Evolutionary conservation across 176 grass and related monocot species (phyloP).

Genomic region (Panicum miliaceum): DNA sequence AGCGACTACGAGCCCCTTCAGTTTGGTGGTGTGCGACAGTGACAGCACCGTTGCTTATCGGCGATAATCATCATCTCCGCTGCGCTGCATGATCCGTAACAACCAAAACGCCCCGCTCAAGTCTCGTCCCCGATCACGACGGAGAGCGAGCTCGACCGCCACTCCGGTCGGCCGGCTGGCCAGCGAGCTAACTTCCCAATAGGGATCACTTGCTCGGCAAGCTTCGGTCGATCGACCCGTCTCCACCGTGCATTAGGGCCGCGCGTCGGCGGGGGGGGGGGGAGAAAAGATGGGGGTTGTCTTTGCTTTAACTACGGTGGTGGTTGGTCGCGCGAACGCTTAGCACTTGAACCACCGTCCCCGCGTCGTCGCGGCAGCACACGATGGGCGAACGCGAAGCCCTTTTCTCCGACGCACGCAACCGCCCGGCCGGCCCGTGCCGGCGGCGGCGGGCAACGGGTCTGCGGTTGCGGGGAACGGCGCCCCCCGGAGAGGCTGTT

Average conservation of each 20-base stretch:
- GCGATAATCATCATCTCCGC: background rate
- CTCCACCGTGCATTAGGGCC: background rate
- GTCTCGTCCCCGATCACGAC: background rate
- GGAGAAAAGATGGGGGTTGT: background rate
- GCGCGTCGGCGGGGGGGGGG: background rate
- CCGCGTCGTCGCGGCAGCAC: background rate
- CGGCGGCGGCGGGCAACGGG: background rate
- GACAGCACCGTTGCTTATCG: conserved; percentile 32
- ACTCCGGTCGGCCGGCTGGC: background rate
- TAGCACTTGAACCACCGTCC: conserved; percentile 39
- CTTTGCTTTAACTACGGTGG: conserved; percentile 44
- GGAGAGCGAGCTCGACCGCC: background rate
- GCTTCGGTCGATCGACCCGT: conserved; percentile 13
- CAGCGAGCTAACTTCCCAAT: conserved; percentile 30
- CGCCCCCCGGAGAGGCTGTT: background rate
- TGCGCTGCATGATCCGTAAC: background rate
- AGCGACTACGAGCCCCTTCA: background rate
- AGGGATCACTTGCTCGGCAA: conserved; percentile 45
- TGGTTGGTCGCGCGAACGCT: conserved; percentile 38
- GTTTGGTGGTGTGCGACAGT: conserved; percentile 18
- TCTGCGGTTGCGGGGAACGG: background rate
- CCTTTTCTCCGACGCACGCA: conserved; percentile 31
- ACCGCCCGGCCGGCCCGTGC: background rate
- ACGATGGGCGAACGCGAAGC: background rate
- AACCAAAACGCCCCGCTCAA: conserved; percentile 30